Evolutionary conservation across 2,329 filamentous ascomycete genomes (phyloP).

Genomic region (Pestalotiopsis sp.): DNA sequence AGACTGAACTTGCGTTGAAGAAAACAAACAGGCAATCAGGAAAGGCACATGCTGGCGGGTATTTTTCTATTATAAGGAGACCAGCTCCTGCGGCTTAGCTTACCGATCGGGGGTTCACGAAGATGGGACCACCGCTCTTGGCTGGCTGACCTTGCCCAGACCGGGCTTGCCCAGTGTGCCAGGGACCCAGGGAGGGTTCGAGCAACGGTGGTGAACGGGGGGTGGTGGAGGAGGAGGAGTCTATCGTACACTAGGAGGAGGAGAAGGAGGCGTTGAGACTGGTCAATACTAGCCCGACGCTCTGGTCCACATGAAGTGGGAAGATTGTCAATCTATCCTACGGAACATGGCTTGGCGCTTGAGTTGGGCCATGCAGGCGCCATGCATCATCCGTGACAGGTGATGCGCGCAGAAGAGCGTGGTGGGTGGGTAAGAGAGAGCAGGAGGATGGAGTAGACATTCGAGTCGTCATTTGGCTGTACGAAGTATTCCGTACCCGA

Average conservation of each 20-base stretch:
- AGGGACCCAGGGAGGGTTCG: neutral
- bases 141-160: neutral
- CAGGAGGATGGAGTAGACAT: neutral
- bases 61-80: conserved; percentile 1
- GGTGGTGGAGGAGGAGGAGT: neutral
- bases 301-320: conserved; percentile 6
- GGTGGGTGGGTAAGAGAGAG: neutral
- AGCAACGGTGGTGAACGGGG: neutral
- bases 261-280: neutral
- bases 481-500: neutral
- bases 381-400: conserved; percentile 6
- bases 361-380: conserved; percentile 3
- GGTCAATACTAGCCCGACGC: neutral
- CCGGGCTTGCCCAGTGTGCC: neutral
- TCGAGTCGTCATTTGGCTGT: neutral
- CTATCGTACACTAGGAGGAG: neutral
- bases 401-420: neutral
- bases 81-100: neutral
- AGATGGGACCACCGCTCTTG: neutral
- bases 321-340: conserved; percentile 8
- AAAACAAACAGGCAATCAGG: neutral
- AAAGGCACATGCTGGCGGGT: neutral
- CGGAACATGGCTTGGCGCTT: neutral
- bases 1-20: conserved; percentile 4
- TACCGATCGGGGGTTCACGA: neutral